These are phyloP conservation scores for Jaminaea rosea DNA, from an alignment of 1,284 basidiomycete species.

Conservation along the genomic window DNA sequence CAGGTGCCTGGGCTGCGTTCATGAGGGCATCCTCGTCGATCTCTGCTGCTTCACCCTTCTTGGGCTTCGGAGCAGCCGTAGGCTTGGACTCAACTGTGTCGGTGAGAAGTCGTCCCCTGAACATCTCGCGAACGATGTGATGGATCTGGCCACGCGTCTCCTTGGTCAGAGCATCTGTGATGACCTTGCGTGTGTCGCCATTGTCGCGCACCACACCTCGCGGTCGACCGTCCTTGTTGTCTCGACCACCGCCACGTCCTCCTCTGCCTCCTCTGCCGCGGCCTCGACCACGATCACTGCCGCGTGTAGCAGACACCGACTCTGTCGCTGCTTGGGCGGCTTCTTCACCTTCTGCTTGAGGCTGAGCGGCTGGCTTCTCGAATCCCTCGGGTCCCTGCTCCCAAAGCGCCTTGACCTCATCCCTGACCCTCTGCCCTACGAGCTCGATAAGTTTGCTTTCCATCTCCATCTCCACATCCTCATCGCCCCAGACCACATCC, in stretches of 20 bases:
- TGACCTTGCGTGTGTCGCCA: constrained; percentile 9
- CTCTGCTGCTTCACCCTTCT: constrained; percentile 15
- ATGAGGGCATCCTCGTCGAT: constrained; percentile 19
- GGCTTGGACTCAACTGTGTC: constrained; percentile 58
- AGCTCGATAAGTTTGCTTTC: constrained; percentile 3
- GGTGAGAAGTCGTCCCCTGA: constrained; percentile 72
- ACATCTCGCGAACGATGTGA: constrained; percentile 67
- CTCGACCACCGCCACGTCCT: constrained; percentile 7
- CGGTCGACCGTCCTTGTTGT: not conserved
- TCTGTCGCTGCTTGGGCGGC: constrained; percentile 49
- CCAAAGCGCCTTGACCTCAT: constrained; percentile 7
- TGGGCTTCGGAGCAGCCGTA: not conserved
- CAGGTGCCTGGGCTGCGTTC: constrained; percentile 1
- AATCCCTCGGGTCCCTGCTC: constrained; percentile 3
- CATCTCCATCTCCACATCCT: not conserved
- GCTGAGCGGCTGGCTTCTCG: constrained; percentile 53
- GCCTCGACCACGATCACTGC: not conserved
- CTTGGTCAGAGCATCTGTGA: constrained; percentile 70
- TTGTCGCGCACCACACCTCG: too few relatives aligned
- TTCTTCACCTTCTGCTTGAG: constrained; percentile 71
- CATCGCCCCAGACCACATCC: constrained; percentile 1
- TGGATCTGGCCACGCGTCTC: constrained; percentile 72
- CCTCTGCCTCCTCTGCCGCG: constrained; percentile 5
- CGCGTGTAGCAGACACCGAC: not conserved
- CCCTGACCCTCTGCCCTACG: constrained; percentile 5